A percentile compares a stretch with the other conserved stretches of the same genome.
Conservation (phyloP, 495 filamentous ascomycete species). For the Trichoderma virens region DNA sequence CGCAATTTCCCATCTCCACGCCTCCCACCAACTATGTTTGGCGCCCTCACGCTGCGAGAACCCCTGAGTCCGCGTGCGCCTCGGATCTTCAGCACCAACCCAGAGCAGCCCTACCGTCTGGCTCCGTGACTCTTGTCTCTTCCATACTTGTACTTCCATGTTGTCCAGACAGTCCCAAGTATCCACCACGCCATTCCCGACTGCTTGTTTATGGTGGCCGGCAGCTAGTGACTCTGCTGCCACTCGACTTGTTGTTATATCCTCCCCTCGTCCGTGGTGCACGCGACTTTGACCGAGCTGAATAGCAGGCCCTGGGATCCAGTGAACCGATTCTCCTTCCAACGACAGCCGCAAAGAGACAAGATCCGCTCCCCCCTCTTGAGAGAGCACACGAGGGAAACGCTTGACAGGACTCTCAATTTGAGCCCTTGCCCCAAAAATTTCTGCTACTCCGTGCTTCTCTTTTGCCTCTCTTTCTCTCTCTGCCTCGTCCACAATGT, state of each 20-base stretch:
- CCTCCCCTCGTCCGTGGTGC: not conserved
- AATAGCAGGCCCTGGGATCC: not conserved
- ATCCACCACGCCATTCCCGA: constrained; percentile 1
- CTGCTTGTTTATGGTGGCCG: not conserved
- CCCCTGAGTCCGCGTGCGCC: not conserved
- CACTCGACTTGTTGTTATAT: not conserved
- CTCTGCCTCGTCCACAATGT: constrained; percentile 21
- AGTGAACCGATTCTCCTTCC: not conserved
- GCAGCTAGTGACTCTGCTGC: not conserved
- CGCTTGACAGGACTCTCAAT: not conserved
- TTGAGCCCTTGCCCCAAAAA: too few species aligned
- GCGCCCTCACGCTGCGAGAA: not conserved
- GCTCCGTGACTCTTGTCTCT: not conserved
- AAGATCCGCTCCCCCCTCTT: not conserved
- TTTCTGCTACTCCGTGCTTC: not conserved
- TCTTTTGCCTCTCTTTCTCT: not conserved
- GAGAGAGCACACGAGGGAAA: not conserved
- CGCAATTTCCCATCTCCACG: constrained; percentile 9
- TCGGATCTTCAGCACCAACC: constrained; percentile 3
- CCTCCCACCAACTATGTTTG: constrained; percentile 9
- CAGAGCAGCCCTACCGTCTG: not conserved
- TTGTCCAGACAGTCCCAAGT: not conserved
- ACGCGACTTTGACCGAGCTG: not conserved
- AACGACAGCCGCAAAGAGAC: not conserved
- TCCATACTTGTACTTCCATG: not conserved